Evolutionary conservation across 129 eudicot genomes (phyloP), one percentile per base, ranked within the genome.

Genomic region (Smallanthus sonchifolius): DNA sequence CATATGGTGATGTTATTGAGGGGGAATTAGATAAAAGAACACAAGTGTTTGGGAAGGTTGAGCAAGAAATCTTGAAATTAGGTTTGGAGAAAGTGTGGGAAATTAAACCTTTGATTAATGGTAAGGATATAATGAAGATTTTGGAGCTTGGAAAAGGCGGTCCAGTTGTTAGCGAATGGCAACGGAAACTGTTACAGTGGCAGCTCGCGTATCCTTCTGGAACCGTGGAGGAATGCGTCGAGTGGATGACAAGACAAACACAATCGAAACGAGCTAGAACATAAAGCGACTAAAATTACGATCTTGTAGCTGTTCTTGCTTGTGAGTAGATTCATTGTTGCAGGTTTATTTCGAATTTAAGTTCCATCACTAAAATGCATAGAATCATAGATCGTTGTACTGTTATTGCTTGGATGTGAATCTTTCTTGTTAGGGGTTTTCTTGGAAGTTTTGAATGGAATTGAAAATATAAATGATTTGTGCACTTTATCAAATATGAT

Each of bases 41-140:
- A 57, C 88, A 73, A 54, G 35, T 85, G 66, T 90, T 76, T 75
- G 74, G 65, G 70, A 77, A 55, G 52, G 77, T 85, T 14, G 92
- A 86, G 80, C 67, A 83, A 66, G 86, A 75, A 63, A 79, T 94
- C 24, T 30, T 65, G 57, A 79, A 69, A 30, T 73, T 84, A 72
- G 91, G 95, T 54, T 76, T 93, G 55, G 96, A 92, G 47, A 86
- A 87, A 28, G 70, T 94, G 8, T 94, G 97, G 98, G 96, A 87
- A 67, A 5, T 81, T 68, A 90, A 87, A 54, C 96, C 92, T 24
- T 72, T 86, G 55, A 60, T 93, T 47, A 84, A 90, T 68, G 98
- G 98, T 44, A 90, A 84, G 76, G 92, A 84, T 13, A 90, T 90
- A 75, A 93, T 90, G 84, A 77, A 75, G 59, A 42, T 84, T 67